phyloP scores from a whole-genome alignment of 2,329 filamentous ascomycete genomes.

The Calonectria pseudoreteaudii region DNA sequence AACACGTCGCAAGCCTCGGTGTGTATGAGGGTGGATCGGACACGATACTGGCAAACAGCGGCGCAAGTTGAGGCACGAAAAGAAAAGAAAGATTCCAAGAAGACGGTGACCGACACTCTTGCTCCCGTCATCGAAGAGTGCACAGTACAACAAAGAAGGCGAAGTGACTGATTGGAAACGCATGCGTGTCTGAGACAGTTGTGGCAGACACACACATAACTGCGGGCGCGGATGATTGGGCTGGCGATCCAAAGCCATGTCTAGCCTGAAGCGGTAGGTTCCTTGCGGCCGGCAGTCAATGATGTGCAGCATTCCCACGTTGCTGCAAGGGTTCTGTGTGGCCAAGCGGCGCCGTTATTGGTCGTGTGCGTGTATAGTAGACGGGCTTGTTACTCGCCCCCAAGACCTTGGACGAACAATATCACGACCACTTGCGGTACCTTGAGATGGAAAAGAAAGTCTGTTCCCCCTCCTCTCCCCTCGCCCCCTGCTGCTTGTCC shows the following conservation, averaged over 20 bases:
- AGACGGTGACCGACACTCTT: neutral
- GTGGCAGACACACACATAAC: neutral
- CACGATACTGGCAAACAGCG: neutral
- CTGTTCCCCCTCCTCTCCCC: neutral
- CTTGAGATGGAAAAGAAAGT: neutral
- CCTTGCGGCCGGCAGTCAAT: neutral
- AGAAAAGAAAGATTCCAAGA: neutral
- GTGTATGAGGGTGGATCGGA: neutral
- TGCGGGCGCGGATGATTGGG: neutral
- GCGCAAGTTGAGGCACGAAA: neutral
- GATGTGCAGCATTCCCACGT: slow-evolving; percentile 1
- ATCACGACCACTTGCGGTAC: neutral
- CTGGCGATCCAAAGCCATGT: neutral
- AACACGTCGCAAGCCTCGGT: neutral
- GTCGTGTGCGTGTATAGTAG: neutral
- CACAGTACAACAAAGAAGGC: neutral
- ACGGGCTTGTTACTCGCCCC: neutral
- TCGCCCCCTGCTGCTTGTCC: neutral
- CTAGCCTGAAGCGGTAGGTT: neutral
- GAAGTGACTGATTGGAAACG: neutral
- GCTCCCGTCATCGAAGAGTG: neutral
- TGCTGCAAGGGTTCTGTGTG: neutral
- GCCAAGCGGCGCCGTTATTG: neutral
- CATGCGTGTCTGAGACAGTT: neutral
- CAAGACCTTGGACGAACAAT: neutral